Evolutionary conservation across 768 basidiomycete genomes (phyloP).

Genomic region (Leccinum arenicola): DNA sequence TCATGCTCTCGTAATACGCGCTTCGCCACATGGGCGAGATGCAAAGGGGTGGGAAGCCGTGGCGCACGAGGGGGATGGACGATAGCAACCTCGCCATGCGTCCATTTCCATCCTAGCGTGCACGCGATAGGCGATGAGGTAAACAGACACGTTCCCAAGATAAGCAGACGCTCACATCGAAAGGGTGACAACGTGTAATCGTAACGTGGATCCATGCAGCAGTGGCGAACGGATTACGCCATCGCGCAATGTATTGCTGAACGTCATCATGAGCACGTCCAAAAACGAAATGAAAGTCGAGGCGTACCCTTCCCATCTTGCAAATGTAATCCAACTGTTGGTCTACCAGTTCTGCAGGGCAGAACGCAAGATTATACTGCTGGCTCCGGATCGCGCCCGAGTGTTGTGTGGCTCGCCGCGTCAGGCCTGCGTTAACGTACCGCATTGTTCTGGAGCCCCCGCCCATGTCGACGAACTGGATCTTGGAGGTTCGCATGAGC

Average conservation of each 20-base stretch:
- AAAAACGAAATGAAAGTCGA: not conserved
- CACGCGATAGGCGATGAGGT: not conserved
- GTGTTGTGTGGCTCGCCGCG: constrained; percentile 27
- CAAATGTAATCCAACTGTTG: constrained; percentile 35
- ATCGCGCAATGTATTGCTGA: constrained; percentile 37
- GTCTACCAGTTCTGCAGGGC: constrained; percentile 29
- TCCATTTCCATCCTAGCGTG: constrained; percentile 34
- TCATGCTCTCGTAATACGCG: constrained; percentile 33
- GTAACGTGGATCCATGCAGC: constrained; percentile 36
- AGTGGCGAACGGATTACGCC: constrained; percentile 37
- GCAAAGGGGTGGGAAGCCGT: constrained; percentile 32
- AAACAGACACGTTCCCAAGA: not conserved
- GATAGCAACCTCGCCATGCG: constrained; percentile 33
- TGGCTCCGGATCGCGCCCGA: constrained; percentile 32
- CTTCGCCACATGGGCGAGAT: constrained; percentile 23
- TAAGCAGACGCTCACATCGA: constrained; percentile 25
- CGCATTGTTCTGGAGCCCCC: constrained; percentile 12
- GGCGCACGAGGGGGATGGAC: constrained; percentile 34
- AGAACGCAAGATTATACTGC: constrained; percentile 34
- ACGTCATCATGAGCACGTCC: not conserved
- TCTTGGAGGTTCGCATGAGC: constrained; percentile 32
- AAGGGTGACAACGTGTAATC: constrained; percentile 34
- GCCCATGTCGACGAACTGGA: constrained; percentile 20
- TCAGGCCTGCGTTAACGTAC: constrained; percentile 30
- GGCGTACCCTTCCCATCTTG: constrained; percentile 32